phyloP scores from a whole-genome alignment of 2,329 filamentous ascomycete genomes.

The Neofusicoccum kwambonambiense region DNA sequence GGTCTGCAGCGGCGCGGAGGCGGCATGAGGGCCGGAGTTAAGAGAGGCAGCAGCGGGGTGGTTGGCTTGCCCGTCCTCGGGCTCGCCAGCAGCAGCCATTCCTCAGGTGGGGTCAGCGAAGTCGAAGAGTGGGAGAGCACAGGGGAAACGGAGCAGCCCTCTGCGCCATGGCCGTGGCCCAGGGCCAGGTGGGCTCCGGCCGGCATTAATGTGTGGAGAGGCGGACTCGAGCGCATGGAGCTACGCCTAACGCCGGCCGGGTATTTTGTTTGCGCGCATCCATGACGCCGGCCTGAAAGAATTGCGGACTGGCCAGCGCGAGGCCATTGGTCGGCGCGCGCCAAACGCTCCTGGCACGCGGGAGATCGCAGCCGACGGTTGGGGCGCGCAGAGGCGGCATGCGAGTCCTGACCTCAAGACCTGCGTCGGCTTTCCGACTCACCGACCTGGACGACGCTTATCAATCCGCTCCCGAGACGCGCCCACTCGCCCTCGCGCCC shows the following conservation, averaged over 20 bases:
- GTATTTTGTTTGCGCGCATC: not conserved
- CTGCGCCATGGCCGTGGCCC: not conserved
- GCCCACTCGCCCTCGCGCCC: not conserved
- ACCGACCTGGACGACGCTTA: not conserved
- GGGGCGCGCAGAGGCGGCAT: not conserved
- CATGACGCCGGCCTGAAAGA: not conserved
- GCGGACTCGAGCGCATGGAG: slow-evolving; percentile 5
- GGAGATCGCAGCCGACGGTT: not conserved
- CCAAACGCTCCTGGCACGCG: not conserved
- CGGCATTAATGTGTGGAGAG: slow-evolving; percentile 2
- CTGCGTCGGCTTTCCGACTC: not conserved
- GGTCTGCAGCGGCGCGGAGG: slow-evolving; percentile 37
- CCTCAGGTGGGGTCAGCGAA: not conserved
- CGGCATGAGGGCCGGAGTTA: slow-evolving; percentile 41
- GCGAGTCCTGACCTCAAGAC: slow-evolving; percentile 10
- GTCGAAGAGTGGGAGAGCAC: not conserved
- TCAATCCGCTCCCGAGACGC: not conserved
- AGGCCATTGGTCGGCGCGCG: not conserved
- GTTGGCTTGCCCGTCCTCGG: slow-evolving; percentile 37
- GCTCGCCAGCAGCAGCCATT: slow-evolving; percentile 29
- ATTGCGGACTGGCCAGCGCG: not conserved
- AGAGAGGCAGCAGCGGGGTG: slow-evolving; percentile 32
- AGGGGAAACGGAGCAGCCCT: not conserved
- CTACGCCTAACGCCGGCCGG: slow-evolving; percentile 13
- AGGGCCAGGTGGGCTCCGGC: not conserved